Evolutionary conservation across 768 basidiomycete species (phyloP).

Genomic region (Tricholoma matsutake): DNA sequence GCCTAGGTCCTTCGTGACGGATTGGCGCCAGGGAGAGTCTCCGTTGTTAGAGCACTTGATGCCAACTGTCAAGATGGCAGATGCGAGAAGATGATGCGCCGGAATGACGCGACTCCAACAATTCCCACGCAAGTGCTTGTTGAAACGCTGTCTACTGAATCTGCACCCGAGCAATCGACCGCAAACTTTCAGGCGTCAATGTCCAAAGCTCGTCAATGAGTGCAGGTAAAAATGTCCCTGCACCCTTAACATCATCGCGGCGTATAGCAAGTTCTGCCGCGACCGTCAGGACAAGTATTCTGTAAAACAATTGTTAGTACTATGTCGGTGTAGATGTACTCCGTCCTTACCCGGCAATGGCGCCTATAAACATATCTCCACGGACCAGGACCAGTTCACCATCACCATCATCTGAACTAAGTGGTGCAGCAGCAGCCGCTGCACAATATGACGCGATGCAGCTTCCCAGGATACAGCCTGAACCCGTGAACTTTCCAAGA

Average conservation of each 20-base stretch:
- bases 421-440: conserved; percentile 45
- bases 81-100: too few relatives aligned
- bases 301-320: conserved; percentile 21
- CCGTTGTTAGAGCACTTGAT: too few relatives aligned
- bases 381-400: conserved; percentile 63
- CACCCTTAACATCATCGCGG: conserved; percentile 49
- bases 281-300: conserved; percentile 56
- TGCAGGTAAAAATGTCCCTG: conserved; percentile 63
- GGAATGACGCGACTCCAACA: too few relatives aligned
- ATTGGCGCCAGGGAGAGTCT: too few relatives aligned
- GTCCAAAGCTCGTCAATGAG: conserved; percentile 57
- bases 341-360: conserved; percentile 67
- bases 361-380: conserved; percentile 75
- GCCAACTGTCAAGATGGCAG: too few relatives aligned
- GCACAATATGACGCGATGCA: conserved; percentile 80
- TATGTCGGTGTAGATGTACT: neutral
- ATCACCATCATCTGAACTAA: conserved; percentile 26
- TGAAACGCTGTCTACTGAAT: neutral
- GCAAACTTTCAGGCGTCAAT: conserved; percentile 31
- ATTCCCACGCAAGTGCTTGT: neutral
- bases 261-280: conserved; percentile 59
- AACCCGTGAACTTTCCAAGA: conserved; percentile 82
- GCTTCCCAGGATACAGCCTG: conserved; percentile 83
- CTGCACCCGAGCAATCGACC: conserved; percentile 18
- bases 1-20: too few relatives aligned